phyloP scores from a whole-genome alignment of 306 rosid species.

The Cyamopsis tetragonoloba region DNA sequence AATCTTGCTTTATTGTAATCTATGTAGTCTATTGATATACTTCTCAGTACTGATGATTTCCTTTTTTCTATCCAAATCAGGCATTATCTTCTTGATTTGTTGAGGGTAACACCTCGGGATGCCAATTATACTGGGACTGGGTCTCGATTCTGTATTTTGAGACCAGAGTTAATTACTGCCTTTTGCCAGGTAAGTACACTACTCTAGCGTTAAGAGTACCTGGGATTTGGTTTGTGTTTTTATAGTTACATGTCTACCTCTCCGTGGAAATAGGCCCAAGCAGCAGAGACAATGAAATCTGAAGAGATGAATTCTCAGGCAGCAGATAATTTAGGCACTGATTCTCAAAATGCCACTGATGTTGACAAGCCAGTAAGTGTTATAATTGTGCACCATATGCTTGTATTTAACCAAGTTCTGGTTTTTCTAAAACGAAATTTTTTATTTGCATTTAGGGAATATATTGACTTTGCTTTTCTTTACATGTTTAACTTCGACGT shows the following conservation, averaged over 20 bases:
- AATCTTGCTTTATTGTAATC: neutral
- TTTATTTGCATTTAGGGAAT: conserved; percentile 8
- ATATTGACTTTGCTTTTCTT: neutral
- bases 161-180: conserved; percentile 82
- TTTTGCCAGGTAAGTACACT: conserved; percentile 66
- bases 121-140: conserved; percentile 85
- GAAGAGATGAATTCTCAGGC: conserved; percentile 46
- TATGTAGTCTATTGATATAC: neutral
- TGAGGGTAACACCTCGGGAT: conserved; percentile 98
- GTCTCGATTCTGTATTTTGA: conserved; percentile 82
- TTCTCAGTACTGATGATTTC: conserved; percentile 16
- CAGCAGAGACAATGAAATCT: conserved; percentile 48
- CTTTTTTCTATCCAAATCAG: conserved; percentile 36
- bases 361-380: conserved; percentile 40
- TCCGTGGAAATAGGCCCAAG: conserved; percentile 56
- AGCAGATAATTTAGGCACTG: conserved; percentile 26
- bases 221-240: conserved; percentile 2
- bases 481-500: neutral
- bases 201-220: neutral
- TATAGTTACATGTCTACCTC: conserved; percentile 15
- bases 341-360: conserved; percentile 40
- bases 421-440: neutral
- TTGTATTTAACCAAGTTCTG: conserved; percentile 3
- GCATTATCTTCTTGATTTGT: conserved; percentile 96
- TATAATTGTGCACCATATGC: conserved; percentile 1